Percentiles rank a stretch among this genome's conserved stretches.
Conservation (phyloP, 129 eudicot genomes). For the Saposhnikovia divaricata region DNA sequence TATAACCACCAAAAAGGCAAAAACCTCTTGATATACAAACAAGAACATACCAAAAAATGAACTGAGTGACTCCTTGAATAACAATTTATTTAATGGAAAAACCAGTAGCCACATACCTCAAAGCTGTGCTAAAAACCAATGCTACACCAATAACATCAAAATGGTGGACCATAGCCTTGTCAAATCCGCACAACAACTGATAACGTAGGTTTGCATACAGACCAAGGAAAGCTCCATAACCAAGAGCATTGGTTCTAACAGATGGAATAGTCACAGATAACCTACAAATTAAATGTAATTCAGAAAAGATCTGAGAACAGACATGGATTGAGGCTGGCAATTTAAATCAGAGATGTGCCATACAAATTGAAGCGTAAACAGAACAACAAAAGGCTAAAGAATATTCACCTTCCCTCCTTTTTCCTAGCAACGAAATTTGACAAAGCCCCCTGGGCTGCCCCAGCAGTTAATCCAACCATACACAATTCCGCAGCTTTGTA, state of each 20-base stretch:
- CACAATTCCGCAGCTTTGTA: slow-evolving; percentile 91
- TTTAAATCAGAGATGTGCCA: neutral
- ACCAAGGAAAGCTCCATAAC: slow-evolving; percentile 98
- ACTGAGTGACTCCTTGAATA: neutral
- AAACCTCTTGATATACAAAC: neutral
- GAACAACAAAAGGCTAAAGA: neutral
- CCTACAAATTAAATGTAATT: slow-evolving; percentile 28
- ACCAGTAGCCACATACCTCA: slow-evolving; percentile 43
- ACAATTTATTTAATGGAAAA: neutral
- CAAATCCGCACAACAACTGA: slow-evolving; percentile 83
- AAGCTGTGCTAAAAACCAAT: slow-evolving; percentile 61
- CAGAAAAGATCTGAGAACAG: neutral
- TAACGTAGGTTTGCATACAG: slow-evolving; percentile 80
- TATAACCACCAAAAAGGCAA: neutral
- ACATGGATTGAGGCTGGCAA: neutral
- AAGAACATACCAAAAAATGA: neutral
- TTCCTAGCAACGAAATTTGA: slow-evolving; percentile 64
- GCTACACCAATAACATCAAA: slow-evolving; percentile 90
- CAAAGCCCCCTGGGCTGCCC: slow-evolving; percentile 77
- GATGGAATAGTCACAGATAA: slow-evolving; percentile 74
- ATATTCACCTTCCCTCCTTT: slow-evolving; percentile 68
- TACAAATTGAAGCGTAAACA: neutral
- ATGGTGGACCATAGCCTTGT: slow-evolving; percentile 57
- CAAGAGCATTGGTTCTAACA: slow-evolving; percentile 78
- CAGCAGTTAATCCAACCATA: slow-evolving; percentile 91